A percentile compares a stretch with the other conserved stretches of the same genome.
These are phyloP conservation scores for Hymenoscyphus fraxineus DNA, from an alignment of 2,329 filamentous ascomycete genomes.

Conservation along the genomic window DNA sequence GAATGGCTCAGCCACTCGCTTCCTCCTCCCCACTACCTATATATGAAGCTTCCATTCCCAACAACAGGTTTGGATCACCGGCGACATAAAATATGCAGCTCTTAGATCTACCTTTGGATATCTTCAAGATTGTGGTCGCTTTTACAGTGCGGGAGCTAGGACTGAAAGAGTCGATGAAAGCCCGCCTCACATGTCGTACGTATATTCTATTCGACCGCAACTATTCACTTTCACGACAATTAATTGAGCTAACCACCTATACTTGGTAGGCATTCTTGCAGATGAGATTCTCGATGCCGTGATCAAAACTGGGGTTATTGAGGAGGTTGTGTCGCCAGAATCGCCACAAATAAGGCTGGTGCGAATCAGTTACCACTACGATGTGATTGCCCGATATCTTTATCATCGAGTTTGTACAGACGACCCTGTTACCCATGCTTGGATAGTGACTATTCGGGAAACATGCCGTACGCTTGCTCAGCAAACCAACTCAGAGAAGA, in stretches of 20 bases:
- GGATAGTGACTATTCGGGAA: slow-evolving; percentile 2
- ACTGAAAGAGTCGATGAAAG: slow-evolving; percentile 1
- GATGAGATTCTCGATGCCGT: not conserved
- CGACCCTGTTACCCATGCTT: not conserved
- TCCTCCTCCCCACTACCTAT: no score
- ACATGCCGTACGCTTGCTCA: not conserved
- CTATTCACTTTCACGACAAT: no score
- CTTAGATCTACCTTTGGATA: slow-evolving; percentile 3
- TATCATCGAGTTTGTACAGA: slow-evolving; percentile 2
- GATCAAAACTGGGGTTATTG: not conserved
- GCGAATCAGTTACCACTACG: not conserved
- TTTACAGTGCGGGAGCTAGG: not conserved
- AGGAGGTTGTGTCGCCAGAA: not conserved
- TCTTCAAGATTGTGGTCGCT: not conserved
- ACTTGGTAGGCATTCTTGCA: not conserved
- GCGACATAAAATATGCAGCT: not conserved
- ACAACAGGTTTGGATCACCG: not conserved
- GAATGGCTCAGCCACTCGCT: no score
- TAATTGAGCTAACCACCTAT: not conserved
- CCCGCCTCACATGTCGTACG: slow-evolving; percentile 3
- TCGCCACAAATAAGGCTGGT: not conserved
- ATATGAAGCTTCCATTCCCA: no score
- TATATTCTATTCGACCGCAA: no score
- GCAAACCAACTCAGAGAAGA: not conserved
- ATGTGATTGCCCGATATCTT: slow-evolving; percentile 4